A percentile compares a stretch with the other conserved stretches of the same genome.
Conservation (phyloP, 2,329 filamentous ascomycete genomes). For the Colletotrichum scovillei region DNA sequence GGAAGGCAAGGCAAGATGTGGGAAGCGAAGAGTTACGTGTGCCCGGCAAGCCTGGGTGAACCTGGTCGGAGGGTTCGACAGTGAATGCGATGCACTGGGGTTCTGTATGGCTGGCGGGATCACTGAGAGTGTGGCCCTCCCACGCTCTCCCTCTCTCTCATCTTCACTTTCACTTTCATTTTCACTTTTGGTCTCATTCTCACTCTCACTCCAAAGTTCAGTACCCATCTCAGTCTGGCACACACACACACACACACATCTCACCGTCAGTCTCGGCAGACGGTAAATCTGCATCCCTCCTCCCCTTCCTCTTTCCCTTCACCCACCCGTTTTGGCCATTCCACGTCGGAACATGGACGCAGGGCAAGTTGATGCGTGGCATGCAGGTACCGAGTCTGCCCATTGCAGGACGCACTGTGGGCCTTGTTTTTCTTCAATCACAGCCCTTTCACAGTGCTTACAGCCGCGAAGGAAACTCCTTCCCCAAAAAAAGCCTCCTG, state of each 20-base stretch:
- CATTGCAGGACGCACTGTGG: conserved; percentile 22
- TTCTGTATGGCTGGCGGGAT: neutral
- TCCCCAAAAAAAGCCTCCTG: conserved; percentile 1
- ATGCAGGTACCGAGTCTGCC: conserved; percentile 35
- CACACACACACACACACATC: neutral
- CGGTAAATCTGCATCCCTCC: neutral
- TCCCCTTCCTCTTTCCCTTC: too few relatives aligned
- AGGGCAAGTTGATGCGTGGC: conserved; percentile 32
- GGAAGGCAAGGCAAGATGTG: neutral
- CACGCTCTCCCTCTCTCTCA: neutral
- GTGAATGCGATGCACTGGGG: neutral
- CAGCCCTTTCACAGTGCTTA: neutral
- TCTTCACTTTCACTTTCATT: neutral
- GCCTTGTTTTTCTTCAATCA: conserved; percentile 16
- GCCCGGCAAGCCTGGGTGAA: conserved; percentile 11
- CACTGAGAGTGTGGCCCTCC: neutral
- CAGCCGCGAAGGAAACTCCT: neutral
- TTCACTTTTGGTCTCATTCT: neutral
- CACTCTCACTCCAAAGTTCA: neutral
- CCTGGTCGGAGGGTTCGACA: conserved; percentile 1
- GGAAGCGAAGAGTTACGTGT: conserved; percentile 20
- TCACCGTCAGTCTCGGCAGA: neutral
- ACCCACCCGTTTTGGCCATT: neutral
- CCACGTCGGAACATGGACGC: conserved; percentile 25
- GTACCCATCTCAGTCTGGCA: neutral